Base-by-base conservation (phyloP, 352 stramenopile species). In the Globisporangium uncinulatum region DNA sequence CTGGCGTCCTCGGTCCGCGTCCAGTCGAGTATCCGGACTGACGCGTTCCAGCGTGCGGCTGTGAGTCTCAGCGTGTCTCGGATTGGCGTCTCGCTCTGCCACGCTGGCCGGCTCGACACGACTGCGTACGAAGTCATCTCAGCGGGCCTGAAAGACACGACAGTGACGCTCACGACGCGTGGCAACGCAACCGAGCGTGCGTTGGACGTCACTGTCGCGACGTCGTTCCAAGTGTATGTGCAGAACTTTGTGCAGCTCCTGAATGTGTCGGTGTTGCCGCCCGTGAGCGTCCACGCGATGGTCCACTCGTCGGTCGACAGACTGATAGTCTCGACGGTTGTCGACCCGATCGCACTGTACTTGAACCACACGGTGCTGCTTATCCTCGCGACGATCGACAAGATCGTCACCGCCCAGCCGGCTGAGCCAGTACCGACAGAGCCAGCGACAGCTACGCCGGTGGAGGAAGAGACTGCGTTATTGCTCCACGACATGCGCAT, bases 221-320 rank as follows among this genome's bases (percentile, higher is more conserved):
- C 79, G 19, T 63, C 62, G 6, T 14, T 88, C 15, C 74, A 88
- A 65, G 65, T 87, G 10, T 76, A 76, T 20, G 63, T 87, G 50
- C 78, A 92, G 41, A 92, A 90, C 48, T 78, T 92, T 56, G 71
- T 67, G 31, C 83, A 92, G 53, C 57, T 92, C 11, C 54, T 89
- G 44, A 88, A 76, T 31, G 72, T 88, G 10, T 83, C 80, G 4
- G 73, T 92, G 39, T 58, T 92, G 17, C 76, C 79, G 20, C 70
- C 62, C 13, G 75, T 84, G 32, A 67, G 59, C 6, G 55, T 89
- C 36, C 66, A 87, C 24, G 67, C 54, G 13, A 74, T 82, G 55
- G 46, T 79, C 60, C 63, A 71, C 15, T 59, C 60, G 20, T 66
- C 66, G 19, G 36, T 54, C 11, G 63, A 57, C 11, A 70, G 79